Evolutionary conservation across 352 stramenopile species (phyloP).

Genomic region (Globisporangium takayamanum): DNA sequence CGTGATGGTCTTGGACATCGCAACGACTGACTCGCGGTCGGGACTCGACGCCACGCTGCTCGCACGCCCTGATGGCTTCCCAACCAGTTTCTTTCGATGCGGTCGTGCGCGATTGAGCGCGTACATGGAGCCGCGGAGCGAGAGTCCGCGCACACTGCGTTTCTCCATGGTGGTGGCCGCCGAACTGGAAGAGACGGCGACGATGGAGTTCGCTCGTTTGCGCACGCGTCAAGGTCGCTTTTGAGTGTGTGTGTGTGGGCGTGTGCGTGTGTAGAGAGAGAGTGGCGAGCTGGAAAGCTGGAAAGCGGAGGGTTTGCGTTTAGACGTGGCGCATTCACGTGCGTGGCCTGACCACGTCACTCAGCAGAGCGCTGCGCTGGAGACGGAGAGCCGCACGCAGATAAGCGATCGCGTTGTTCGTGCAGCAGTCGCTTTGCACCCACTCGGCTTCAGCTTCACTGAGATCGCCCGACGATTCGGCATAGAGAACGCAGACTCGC

Average conservation of each 20-base stretch:
- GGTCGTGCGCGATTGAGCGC: slow-evolving; percentile 10
- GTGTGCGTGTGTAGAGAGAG: background rate
- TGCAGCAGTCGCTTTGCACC: too few species aligned
- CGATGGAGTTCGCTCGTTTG: background rate
- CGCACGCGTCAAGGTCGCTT: too few species aligned
- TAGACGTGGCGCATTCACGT: background rate
- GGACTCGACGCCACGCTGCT: background rate
- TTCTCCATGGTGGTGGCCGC: slow-evolving; percentile 10
- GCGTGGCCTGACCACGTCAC: too few species aligned
- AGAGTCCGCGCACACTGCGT: slow-evolving; percentile 19
- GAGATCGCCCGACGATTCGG: too few species aligned
- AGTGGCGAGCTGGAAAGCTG: background rate
- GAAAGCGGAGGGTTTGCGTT: background rate
- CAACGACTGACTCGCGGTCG: slow-evolving; percentile 3
- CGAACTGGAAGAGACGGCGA: background rate
- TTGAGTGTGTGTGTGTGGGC: background rate
- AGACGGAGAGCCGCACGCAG: too few species aligned
- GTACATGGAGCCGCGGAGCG: slow-evolving; percentile 33
- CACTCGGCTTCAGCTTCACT: too few species aligned
- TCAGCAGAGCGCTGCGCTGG: too few species aligned
- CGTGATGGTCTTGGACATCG: slow-evolving; percentile 14
- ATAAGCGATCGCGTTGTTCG: too few species aligned
- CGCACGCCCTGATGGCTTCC: slow-evolving; percentile 3
- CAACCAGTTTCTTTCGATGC: slow-evolving; percentile 13
- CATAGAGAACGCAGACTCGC: too few species aligned